Evolutionary conservation across 2,329 filamentous ascomycete genomes (phyloP).

Genomic region (Neonectria punicea): DNA sequence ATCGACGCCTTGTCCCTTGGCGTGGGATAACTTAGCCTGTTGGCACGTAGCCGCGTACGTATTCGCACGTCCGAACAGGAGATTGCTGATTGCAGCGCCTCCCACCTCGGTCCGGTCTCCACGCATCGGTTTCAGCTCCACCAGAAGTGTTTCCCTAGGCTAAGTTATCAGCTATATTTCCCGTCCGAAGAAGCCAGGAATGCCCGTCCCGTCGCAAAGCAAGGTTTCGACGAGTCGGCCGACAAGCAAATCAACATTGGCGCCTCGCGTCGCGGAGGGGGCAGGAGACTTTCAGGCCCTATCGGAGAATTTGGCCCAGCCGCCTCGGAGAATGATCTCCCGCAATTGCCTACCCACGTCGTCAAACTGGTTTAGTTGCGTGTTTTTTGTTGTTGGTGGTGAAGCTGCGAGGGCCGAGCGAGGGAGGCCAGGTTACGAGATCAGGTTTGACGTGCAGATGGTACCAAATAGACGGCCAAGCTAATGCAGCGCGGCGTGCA

Average conservation of each 20-base stretch:
- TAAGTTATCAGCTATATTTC: slow-evolving; percentile 11
- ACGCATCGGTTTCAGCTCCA: slow-evolving; percentile 35
- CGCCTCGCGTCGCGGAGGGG: slow-evolving; percentile 19
- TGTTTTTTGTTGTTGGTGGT: background rate
- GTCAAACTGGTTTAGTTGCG: background rate
- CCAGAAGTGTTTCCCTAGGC: slow-evolving; percentile 12
- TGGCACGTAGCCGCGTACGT: slow-evolving; percentile 5
- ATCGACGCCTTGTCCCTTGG: slow-evolving; percentile 24
- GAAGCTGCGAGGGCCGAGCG: background rate
- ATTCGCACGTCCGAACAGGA: slow-evolving; percentile 7
- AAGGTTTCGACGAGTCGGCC: slow-evolving; percentile 27
- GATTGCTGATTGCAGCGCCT: slow-evolving; percentile 22
- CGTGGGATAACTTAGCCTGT: slow-evolving; percentile 13
- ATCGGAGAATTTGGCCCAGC: slow-evolving; percentile 35
- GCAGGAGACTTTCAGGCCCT: slow-evolving; percentile 22
- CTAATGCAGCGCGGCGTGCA: slow-evolving; percentile 18
- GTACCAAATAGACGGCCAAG: slow-evolving; percentile 1
- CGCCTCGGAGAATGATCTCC: slow-evolving; percentile 35
- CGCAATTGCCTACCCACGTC: background rate
- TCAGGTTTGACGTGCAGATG: slow-evolving; percentile 16
- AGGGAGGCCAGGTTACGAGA: slow-evolving; percentile 4
- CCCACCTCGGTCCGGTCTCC: background rate
- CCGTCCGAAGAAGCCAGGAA: background rate
- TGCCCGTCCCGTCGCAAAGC: slow-evolving; percentile 17
- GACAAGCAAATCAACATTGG: slow-evolving; percentile 31